These are phyloP conservation scores for Huntiella abstrusa DNA, from an alignment of 2,329 filamentous ascomycete species.

Conservation along the genomic window DNA sequence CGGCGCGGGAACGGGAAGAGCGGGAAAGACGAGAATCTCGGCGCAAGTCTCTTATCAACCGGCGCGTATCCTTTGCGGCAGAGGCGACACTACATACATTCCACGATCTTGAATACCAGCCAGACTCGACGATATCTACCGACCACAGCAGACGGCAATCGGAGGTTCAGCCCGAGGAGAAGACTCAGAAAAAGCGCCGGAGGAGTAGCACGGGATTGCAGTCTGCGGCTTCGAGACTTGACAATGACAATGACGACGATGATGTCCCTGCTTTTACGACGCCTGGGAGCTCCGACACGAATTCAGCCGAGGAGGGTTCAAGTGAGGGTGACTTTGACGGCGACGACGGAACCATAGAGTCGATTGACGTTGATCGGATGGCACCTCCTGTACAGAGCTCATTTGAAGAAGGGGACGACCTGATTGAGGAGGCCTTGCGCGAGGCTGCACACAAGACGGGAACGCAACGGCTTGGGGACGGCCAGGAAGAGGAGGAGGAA, in stretches of 20 bases:
- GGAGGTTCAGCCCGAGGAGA: conserved; percentile 4
- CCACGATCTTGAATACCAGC: conserved; percentile 77
- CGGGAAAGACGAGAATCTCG: conserved; percentile 67
- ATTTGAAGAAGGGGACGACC: conserved; percentile 43
- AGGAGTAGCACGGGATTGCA: conserved; percentile 38
- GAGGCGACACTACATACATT: conserved; percentile 96
- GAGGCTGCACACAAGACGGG: conserved; percentile 59
- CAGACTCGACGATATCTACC: conserved; percentile 68
- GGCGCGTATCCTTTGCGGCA: conserved; percentile 89
- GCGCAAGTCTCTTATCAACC: conserved; percentile 79
- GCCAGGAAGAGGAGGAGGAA: conserved; percentile 41
- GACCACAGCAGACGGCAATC: conserved; percentile 49
- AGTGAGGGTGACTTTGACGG: conserved; percentile 39
- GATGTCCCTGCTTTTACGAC: conserved; percentile 59
- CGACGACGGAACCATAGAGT: conserved; percentile 65
- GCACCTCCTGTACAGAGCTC: conserved; percentile 50
- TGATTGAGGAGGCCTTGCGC: conserved; percentile 55
- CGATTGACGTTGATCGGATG: conserved; percentile 59
- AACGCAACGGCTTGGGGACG: conserved; percentile 45
- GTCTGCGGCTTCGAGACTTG: conserved; percentile 43
- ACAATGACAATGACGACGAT: conserved; percentile 46
- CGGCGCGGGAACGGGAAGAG: conserved; percentile 50
- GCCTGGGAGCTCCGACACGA: conserved; percentile 42
- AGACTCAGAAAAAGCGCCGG: conserved; percentile 18
- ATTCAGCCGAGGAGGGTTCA: conserved; percentile 34